Base-by-base conservation (phyloP, 129 eudicot genomes). In the Chrysanthemum lavandulifolium region DNA sequence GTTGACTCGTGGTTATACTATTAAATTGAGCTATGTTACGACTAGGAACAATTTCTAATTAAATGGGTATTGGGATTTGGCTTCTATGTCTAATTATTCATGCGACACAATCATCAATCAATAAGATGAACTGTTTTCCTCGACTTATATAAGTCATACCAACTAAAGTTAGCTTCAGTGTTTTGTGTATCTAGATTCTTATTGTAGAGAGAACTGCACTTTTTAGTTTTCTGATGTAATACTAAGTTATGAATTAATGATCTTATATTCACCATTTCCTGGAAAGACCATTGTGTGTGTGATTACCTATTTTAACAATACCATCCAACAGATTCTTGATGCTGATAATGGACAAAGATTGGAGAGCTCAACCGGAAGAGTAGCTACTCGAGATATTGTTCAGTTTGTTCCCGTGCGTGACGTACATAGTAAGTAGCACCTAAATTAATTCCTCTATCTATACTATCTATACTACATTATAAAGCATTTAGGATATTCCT, bases 361-460 rank as follows among this genome's bases (percentile, higher is more conserved):
- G 67, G 91, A 89, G 83, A 92, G 98, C 78, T 81, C 89, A n/a
- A 83, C 88, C 0, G 95, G 96, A 76, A 82, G 95, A 72, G 72
- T 92, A 69, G 98, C 98, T 50, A 86, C 96, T 45, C 81, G 96
- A 65, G 98, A 92, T 83, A 85, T 85, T 73, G 95, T 92, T 33
- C 98, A 92, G 74, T 92, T 92, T 79, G 91, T 92, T 79, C 86
- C 98, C 25, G 85, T 92, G 88, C 91, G 95, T 23, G 90, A 89
- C 66, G 91, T 92, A 45, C 91, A 83, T 27, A 82, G 98, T 92
- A 78, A 78, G 84, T 81, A 51, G 53, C 70, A 52, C 2, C 4
- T 47, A 36, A 8, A 12, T 12, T 36, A 5, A 6, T 65, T 33
- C 31, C 1, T 11, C 33, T 29, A 29, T 21, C 23, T 21, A 21